Conservation (phyloP, 2,329 filamentous ascomycete genomes). For the Scopulariopsis brevicaulis region DNA sequence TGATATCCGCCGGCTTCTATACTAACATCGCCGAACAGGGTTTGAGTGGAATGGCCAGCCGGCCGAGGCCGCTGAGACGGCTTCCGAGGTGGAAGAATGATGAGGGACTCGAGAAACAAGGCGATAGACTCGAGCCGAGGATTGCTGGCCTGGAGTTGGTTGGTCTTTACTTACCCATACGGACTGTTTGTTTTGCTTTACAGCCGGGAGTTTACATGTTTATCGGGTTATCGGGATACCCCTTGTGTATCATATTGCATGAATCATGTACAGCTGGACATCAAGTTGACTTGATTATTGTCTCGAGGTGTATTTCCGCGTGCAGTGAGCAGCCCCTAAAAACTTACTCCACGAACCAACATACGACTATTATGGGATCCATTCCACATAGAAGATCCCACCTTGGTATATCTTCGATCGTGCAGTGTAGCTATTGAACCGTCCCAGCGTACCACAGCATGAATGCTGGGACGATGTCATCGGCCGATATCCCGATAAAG, state of each 20-base stretch:
- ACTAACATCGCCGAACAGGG: background rate
- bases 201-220: background rate
- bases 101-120: background rate
- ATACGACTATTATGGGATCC: background rate
- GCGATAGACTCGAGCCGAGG: background rate
- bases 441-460: no score
- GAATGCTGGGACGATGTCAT: background rate
- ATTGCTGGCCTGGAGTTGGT: background rate
- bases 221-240: background rate
- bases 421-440: no score
- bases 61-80: background rate
- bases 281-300: background rate
- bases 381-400: no score
- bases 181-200: background rate
- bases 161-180: background rate
- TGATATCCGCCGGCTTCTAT: background rate
- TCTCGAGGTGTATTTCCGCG: background rate
- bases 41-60: conserved; percentile 4
- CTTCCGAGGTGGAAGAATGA: background rate
- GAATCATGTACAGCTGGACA: background rate
- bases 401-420: no score
- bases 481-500: background rate
- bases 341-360: background rate
- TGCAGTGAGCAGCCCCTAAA: background rate
- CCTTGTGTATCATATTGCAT: background rate